phyloP scores from a whole-genome alignment of 2,329 filamentous ascomycete genomes.

The Gnomoniopsis smithogilvyi region DNA sequence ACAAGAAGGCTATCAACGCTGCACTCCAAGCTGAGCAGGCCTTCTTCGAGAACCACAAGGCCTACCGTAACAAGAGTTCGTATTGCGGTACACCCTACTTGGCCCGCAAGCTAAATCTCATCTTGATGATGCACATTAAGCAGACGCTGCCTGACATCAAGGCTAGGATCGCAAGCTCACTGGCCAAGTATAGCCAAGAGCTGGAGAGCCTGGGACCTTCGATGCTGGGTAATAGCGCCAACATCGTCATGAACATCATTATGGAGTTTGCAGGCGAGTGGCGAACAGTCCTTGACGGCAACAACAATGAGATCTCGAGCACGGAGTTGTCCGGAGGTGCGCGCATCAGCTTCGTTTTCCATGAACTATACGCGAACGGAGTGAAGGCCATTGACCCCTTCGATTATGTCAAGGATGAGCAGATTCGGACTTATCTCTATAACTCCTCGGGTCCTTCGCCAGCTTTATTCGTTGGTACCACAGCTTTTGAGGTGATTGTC shows the following conservation, averaged over 20 bases:
- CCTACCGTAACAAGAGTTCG: conserved; percentile 96
- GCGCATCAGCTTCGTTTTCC: conserved; percentile 98
- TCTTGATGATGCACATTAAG: conserved; percentile 99
- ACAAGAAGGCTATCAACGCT: conserved; percentile 89
- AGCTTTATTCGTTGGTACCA: conserved; percentile 93
- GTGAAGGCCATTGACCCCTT: conserved; percentile 98
- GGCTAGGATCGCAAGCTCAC: conserved; percentile 86
- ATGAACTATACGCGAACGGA: conserved; percentile 96
- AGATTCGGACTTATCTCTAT: conserved; percentile 95
- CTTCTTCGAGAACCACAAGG: conserved; percentile 98
- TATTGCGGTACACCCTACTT: conserved; percentile 98
- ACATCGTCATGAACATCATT: conserved; percentile 97
- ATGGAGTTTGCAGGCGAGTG: conserved; percentile 99
- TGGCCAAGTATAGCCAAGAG: conserved; percentile 87
- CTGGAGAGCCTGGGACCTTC: conserved; percentile 83
- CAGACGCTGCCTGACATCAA: conserved; percentile 99
- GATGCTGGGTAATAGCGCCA: conserved; percentile 91
- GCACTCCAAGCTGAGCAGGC: conserved; percentile 92
- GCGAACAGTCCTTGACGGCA: conserved; percentile 91
- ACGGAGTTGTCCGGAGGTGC: conserved; percentile 93
- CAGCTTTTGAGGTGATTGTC: conserved; percentile 96
- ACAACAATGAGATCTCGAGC: conserved; percentile 94
- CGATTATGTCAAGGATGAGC: conserved; percentile 93
- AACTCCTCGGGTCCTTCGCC: conserved; percentile 99
- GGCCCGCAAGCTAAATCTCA: conserved; percentile 93